These are phyloP conservation scores for Botrytis porri DNA, from an alignment of 2,329 filamentous ascomycete species.

Conservation along the genomic window DNA sequence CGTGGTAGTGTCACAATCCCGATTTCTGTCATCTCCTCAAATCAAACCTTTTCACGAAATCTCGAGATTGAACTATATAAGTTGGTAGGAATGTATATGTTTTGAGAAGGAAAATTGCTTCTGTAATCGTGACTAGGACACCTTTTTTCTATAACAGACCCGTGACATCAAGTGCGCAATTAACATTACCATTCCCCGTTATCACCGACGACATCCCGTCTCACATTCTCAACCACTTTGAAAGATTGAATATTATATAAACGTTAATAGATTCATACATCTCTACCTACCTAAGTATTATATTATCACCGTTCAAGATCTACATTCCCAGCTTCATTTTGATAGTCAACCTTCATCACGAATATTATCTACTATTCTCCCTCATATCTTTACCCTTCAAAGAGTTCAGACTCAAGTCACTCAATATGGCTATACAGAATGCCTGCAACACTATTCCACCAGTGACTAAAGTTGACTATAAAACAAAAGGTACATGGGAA, in stretches of 20 bases:
- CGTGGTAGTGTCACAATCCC: background rate
- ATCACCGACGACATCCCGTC: background rate
- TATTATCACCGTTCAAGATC: background rate
- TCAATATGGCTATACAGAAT: constrained; percentile 27
- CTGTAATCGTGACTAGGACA: no score
- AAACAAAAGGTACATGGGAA: constrained; percentile 25
- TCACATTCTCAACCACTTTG: background rate
- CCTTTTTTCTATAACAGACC: no score
- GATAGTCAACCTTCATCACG: background rate
- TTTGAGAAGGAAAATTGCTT: no score
- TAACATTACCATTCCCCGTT: background rate
- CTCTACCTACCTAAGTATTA: background rate
- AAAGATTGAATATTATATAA: background rate
- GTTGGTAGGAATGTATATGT: no score
- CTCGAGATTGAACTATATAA: no score
- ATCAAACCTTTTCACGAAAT: background rate
- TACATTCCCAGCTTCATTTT: background rate
- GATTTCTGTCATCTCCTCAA: background rate
- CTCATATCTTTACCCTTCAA: background rate
- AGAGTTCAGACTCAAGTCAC: background rate
- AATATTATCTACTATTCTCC: background rate
- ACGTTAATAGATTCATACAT: background rate
- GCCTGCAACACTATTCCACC: constrained; percentile 37
- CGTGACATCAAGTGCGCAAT: background rate
- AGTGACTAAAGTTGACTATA: constrained; percentile 38